A percentile compares a stretch with the other conserved stretches of the same genome.
Conservation (phyloP, 306 rosid species). For the Prinsepia uniflora region DNA sequence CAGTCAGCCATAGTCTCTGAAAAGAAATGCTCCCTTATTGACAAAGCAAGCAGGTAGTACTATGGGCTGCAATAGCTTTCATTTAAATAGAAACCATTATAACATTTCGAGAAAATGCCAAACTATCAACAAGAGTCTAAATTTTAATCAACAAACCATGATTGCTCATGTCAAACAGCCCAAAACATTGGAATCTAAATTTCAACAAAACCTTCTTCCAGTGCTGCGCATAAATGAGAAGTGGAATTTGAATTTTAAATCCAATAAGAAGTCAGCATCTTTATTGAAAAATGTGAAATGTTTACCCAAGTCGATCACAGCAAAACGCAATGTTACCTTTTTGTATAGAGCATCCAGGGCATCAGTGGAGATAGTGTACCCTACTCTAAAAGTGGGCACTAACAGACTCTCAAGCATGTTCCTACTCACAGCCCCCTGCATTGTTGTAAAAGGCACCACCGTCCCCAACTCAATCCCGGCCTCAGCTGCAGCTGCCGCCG, state of each 20-base stretch:
- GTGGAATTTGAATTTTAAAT: neutral
- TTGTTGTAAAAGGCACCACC: conserved; percentile 89
- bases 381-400: conserved; percentile 90
- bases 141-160: neutral
- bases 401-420: conserved; percentile 84
- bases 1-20: neutral
- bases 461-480: conserved; percentile 63
- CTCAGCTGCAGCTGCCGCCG: neutral
- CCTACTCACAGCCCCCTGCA: conserved; percentile 94
- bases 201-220: neutral
- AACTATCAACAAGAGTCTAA: neutral
- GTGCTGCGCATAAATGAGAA: neutral
- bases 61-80: neutral
- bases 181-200: neutral
- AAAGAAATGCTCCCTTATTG: neutral
- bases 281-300: neutral
- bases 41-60: neutral
- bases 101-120: conserved; percentile 13
- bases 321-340: conserved; percentile 48
- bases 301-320: neutral
- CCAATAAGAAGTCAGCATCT: neutral
- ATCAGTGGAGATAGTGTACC: conserved; percentile 75
- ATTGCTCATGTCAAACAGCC: neutral
- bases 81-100: neutral
- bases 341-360: conserved; percentile 90